Base-by-base conservation (phyloP, 768 basidiomycete species). In the Rhodotorula taiwanensis region DNA sequence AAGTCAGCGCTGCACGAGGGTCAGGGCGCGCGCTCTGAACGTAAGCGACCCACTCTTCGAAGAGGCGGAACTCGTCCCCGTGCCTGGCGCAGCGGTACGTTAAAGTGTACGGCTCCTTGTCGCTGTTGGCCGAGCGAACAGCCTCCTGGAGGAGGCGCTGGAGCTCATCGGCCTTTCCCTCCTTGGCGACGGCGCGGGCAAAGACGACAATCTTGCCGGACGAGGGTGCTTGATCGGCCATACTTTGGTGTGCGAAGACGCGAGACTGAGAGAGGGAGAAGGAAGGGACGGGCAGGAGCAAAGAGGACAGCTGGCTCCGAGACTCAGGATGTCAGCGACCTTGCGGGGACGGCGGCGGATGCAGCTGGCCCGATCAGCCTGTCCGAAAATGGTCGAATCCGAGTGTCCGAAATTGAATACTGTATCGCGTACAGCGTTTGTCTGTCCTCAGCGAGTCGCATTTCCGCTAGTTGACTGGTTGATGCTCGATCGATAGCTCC, bases 51-150 rank as follows among this genome's bases (percentile, higher is more conserved):
- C 16, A 50, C 53, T 64, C 58, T 43, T 64, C 63, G 34, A 55
- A 45, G 7, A 64, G 55, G 21, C 48, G 47, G 43, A 64, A 64
- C 41, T 55, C 51, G 55, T 62, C 55, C 0, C 47, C 57, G 33
- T 64, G 30, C 18, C 63, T n/a, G 1, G 8, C 48, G 20, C 48
- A 49, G 16, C 58, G 47, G 58, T 64, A 64, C 18, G 58, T 59
- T 13, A 55, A 33, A 13, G 58, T 60, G 63, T 64, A 64, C 20
- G 63, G 63, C 49, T 64, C 63, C 43, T 59, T 59, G 58, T 64
- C 63, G 4, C 15, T 20, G 42, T 59, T 54, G 30, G 58, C 63
- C n/a, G 15, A 36, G 25, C 11, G 10, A 34, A 58, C 34, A 15
- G 58, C 58, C 3, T 2, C 52, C 5, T 33, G 20, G 27, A 64